phyloP scores from a whole-genome alignment of 2,329 filamentous ascomycete genomes.

The Colletotrichum liriopes region DNA sequence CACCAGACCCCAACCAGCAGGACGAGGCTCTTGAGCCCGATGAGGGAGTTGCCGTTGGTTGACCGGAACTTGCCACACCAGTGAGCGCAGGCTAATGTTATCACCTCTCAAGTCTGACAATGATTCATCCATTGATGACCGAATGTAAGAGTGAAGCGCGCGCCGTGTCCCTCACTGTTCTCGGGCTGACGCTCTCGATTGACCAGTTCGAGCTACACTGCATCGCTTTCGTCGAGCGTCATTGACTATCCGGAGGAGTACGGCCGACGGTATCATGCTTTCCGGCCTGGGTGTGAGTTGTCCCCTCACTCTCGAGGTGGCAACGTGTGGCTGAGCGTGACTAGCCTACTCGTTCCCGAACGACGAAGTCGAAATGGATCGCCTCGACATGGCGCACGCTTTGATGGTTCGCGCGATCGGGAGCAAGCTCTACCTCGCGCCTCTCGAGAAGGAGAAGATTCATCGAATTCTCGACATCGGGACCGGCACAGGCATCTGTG shows the following conservation, averaged over 20 bases:
- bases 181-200: neutral
- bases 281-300: conserved; percentile 17
- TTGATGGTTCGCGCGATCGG: conserved; percentile 20
- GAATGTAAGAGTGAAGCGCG: neutral
- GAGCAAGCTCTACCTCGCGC: conserved; percentile 7
- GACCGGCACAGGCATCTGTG: conserved; percentile 61
- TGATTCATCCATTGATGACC: conserved; percentile 4
- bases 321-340: too few relatives aligned
- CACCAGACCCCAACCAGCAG: neutral
- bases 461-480: conserved; percentile 69
- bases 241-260: conserved; percentile 32
- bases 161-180: neutral
- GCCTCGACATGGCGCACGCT: conserved; percentile 8
- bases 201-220: conserved; percentile 3
- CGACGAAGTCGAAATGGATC: conserved; percentile 22
- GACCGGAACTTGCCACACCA: too few relatives aligned
- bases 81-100: neutral
- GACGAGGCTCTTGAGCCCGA: neutral
- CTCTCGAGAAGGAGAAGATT: neutral
- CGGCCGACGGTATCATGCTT: conserved; percentile 36
- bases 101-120: neutral
- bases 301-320: too few relatives aligned
- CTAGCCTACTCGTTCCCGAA: conserved; percentile 3
- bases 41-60: neutral
- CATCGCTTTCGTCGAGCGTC: conserved; percentile 22